These are phyloP conservation scores for Heritiera littoralis DNA, from an alignment of 345 rosid genomes.

Conservation along the genomic window DNA sequence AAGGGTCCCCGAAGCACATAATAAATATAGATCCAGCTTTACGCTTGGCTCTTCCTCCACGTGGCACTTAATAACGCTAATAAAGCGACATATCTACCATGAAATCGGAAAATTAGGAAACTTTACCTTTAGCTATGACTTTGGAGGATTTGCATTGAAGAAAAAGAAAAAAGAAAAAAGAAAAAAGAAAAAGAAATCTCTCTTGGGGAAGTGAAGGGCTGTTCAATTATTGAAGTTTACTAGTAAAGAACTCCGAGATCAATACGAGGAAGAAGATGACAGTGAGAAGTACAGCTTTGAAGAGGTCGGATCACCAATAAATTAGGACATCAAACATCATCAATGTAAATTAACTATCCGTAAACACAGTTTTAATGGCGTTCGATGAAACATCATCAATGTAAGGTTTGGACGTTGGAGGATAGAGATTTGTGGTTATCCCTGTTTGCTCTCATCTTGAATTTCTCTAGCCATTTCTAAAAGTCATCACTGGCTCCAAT, in stretches of 20 bases:
- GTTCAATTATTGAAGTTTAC: background rate
- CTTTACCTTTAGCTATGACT: background rate
- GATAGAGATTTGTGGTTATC: slow-evolving; percentile 3
- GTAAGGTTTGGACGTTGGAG: background rate
- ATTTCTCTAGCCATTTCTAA: background rate
- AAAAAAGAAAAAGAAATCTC: background rate
- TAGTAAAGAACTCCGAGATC: background rate
- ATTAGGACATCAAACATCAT: background rate
- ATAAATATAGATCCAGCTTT: background rate
- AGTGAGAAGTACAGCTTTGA: background rate
- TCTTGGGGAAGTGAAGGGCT: background rate
- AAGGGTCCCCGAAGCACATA: background rate
- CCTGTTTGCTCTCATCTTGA: background rate
- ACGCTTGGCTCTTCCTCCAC: background rate
- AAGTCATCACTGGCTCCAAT: background rate
- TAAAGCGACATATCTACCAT: background rate
- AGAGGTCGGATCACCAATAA: slow-evolving; percentile 10
- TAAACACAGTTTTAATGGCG: background rate
- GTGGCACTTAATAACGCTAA: background rate
- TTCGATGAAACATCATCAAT: background rate
- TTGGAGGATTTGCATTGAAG: background rate
- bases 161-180: background rate
- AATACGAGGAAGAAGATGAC: background rate
- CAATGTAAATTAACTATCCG: background rate
- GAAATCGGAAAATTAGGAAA: background rate